Evolutionary conservation across 371 early-diverging fungal genomes (phyloP), one percentile per base, ranked within the genome.

Genomic region (Phascolomyces articulosus): DNA sequence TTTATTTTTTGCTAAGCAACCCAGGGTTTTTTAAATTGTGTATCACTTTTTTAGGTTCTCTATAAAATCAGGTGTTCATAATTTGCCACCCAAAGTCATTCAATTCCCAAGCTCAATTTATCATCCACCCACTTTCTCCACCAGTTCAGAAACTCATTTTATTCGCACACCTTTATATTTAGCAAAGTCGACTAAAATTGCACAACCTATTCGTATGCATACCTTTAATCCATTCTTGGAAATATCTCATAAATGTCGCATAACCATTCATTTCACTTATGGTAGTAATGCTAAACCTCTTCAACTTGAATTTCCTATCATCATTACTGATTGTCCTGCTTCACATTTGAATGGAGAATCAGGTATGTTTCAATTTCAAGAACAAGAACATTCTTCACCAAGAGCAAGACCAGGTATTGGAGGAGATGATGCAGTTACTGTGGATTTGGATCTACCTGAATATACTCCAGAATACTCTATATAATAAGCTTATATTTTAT

Each of bases 371-470:
- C 34, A 9, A 9, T 11, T 34, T 34, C 44, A 44, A 44, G 23
- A 51, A 24, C 51, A 47, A n/a, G 13, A 51, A 51, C 51, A 15
- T 6, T n/a, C 4, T 11, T 62, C 24, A 60, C 64, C 29, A 58
- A 20, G 26, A 51, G 24, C 24, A 4, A 51, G 51, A 24, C 21
- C 21, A 11, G 51, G 44, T 0, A 44, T 60, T 34, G 74, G 71
- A 15, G 79, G 81, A 0, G 82, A 82, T 31, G 82, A 82, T 63
- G 79, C 75, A 20, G 74, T 74, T 2, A 49, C 55, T 54, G 66
- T 82, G 7, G 82, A 82, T 59, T 58, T 82, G 2, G 82, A 79
- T 60, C 51, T 82, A 21, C 82, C 82, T 8, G 82, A 79, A 63
- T 82, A 82, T 51, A 80, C 81, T 6, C 81, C 81, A 40, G 69